These are phyloP conservation scores for Aspergillus nidulans DNA, from an alignment of 495 filamentous ascomycete genomes.

Conservation along the genomic window DNA sequence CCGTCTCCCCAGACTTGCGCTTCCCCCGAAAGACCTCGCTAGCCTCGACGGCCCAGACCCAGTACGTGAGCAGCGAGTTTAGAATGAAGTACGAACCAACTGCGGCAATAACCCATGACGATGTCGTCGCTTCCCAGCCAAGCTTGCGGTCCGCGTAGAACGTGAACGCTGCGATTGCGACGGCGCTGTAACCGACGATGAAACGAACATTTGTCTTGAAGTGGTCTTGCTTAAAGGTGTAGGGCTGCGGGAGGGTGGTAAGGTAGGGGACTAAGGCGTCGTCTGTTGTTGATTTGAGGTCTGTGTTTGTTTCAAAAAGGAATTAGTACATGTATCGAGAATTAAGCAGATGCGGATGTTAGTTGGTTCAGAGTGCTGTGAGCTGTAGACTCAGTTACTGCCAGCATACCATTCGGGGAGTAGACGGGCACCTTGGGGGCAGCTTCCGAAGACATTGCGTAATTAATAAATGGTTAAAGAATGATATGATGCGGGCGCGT, in stretches of 20 bases:
- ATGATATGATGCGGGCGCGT: too few species aligned
- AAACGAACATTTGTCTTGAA: constrained; percentile 77
- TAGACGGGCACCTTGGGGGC: constrained; percentile 44
- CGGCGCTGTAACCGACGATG: constrained; percentile 74
- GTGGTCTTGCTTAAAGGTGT: constrained; percentile 75
- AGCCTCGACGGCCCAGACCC: constrained; percentile 82
- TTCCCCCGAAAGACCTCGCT: constrained; percentile 75
- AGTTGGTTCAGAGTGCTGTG: not conserved
- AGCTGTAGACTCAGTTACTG: constrained; percentile 9
- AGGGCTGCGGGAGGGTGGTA: constrained; percentile 58
- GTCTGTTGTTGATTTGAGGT: constrained; percentile 94
- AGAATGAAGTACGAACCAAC: constrained; percentile 76
- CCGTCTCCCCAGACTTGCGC: constrained; percentile 50
- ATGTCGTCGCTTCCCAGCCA: constrained; percentile 80
- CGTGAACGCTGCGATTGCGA: constrained; percentile 69
- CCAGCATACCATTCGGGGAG: constrained; percentile 41
- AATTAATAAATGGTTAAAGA: not conserved
- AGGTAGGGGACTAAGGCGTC: constrained; percentile 93
- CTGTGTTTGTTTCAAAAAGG: constrained; percentile 38
- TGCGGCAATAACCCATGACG: constrained; percentile 63
- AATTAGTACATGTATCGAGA: constrained; percentile 7
- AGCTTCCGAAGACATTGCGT: constrained; percentile 25
- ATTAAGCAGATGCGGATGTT: constrained; percentile 1
- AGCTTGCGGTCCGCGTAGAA: constrained; percentile 90
- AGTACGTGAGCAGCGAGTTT: constrained; percentile 74